Evolutionary conservation across 176 grass and related monocot genomes (phyloP).

Genomic region (Oryza longistaminata): DNA sequence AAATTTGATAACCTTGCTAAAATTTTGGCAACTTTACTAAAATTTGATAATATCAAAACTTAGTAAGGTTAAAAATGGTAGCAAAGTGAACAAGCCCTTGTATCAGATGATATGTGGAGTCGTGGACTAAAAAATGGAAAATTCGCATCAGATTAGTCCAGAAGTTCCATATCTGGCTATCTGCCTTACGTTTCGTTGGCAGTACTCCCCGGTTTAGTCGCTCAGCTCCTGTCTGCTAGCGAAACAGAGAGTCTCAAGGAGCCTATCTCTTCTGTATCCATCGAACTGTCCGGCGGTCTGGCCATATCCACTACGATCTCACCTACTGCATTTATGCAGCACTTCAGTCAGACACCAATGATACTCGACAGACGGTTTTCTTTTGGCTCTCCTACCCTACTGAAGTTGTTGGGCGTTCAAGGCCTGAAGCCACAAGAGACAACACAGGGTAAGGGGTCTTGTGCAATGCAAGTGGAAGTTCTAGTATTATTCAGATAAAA

Average conservation of each 20-base stretch:
- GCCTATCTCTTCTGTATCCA: neutral
- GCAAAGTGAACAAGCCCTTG: too few relatives aligned
- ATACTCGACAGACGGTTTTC: neutral
- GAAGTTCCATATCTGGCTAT: neutral
- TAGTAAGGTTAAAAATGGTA: too few relatives aligned
- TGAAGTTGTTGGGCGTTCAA: slow-evolving; percentile 13
- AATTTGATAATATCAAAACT: too few relatives aligned
- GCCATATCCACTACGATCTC: neutral
- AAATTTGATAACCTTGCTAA: too few relatives aligned
- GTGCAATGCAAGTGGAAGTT: neutral
- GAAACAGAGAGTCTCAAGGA: neutral
- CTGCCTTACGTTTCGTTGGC: neutral
- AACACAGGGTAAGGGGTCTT: neutral
- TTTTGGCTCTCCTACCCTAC: neutral
- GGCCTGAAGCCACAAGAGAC: neutral
- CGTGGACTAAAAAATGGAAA: too few relatives aligned
- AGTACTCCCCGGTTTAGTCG: neutral
- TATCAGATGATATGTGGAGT: neutral
- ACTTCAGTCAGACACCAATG: neutral
- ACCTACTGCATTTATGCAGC: neutral
- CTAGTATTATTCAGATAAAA: neutral
- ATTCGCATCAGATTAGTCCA: neutral
- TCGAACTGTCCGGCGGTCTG: neutral
- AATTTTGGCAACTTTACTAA: too few relatives aligned
- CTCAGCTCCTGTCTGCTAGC: neutral